phyloP scores from a whole-genome alignment of 1,139 yeast species.

The Pichiaceae sp. region DNA sequence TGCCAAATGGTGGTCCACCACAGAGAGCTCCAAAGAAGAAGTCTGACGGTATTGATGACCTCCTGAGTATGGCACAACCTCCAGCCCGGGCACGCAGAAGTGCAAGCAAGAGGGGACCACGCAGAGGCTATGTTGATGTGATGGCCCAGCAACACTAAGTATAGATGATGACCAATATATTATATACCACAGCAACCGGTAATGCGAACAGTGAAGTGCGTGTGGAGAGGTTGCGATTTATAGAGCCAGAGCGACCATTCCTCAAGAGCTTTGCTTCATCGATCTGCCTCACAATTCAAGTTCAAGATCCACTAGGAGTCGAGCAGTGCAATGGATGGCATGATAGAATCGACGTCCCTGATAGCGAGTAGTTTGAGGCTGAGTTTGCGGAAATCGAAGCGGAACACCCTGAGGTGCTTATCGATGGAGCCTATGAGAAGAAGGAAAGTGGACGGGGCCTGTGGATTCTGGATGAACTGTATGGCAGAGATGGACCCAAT shows the following conservation, averaged over 20 bases:
- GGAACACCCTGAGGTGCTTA: constrained; percentile 10
- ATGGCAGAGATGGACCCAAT: constrained; percentile 18
- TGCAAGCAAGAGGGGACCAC: constrained; percentile 55
- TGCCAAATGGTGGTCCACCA: constrained; percentile 8
- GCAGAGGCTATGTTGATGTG: constrained; percentile 72
- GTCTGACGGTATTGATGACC: constrained; percentile 50
- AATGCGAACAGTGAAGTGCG: no score
- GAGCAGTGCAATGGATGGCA: constrained; percentile 6
- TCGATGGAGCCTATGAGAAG: constrained; percentile 14
- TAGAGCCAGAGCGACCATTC: not conserved
- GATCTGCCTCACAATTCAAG: no score
- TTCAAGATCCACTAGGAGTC: no score
- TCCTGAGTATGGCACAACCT: constrained; percentile 42
- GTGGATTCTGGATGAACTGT: constrained; percentile 2
- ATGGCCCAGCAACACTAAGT: constrained; percentile 26
- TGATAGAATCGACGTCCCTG: constrained; percentile 10
- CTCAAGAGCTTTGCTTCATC: no score
- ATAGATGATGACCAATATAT: not conserved
- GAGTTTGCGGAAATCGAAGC: constrained; percentile 5
- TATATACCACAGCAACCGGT: no score
- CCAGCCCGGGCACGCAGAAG: constrained; percentile 31
- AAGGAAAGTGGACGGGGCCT: constrained; percentile 3
- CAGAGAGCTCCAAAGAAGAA: constrained; percentile 10
- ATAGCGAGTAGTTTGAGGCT: constrained; percentile 9
- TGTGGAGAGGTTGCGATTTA: no score